A percentile compares a stretch with the other conserved stretches of the same genome.
Evolutionary conservation across 2,329 filamentous ascomycete genomes (phyloP).

Genomic region (Fusarium globosum): DNA sequence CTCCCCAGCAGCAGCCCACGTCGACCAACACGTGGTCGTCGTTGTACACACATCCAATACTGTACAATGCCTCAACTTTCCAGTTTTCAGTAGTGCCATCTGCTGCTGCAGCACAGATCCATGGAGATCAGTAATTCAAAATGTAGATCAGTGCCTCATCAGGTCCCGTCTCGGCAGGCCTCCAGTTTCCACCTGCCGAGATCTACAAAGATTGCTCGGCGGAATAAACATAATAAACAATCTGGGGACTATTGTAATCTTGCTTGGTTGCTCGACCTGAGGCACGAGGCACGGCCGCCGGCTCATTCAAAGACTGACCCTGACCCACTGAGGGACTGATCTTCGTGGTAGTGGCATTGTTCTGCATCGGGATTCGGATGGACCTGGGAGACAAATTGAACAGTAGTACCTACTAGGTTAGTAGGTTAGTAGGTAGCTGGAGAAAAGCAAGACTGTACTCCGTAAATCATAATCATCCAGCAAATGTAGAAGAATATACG

Average conservation of each 20-base stretch:
- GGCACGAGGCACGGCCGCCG: background rate
- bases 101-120: slow-evolving; percentile 30
- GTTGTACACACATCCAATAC: background rate
- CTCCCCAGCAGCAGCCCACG: background rate
- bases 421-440: background rate
- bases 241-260: slow-evolving; percentile 10
- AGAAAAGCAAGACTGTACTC: too few relatives aligned
- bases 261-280: background rate
- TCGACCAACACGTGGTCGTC: slow-evolving; percentile 15
- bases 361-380: background rate
- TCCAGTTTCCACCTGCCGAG: slow-evolving; percentile 30
- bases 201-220: slow-evolving; percentile 26
- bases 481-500: background rate
- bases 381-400: background rate
- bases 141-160: slow-evolving; percentile 32
- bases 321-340: slow-evolving; percentile 2
- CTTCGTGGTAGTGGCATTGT: background rate
- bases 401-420: background rate
- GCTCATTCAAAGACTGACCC: slow-evolving; percentile 2
- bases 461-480: background rate
- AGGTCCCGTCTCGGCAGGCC: slow-evolving; percentile 19
- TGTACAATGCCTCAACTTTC: background rate
- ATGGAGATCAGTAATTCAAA: slow-evolving; percentile 17
- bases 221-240: slow-evolving; percentile 23
- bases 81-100: background rate